phyloP scores from a whole-genome alignment of 495 filamentous ascomycete genomes.

The Parathielavia appendiculata region DNA sequence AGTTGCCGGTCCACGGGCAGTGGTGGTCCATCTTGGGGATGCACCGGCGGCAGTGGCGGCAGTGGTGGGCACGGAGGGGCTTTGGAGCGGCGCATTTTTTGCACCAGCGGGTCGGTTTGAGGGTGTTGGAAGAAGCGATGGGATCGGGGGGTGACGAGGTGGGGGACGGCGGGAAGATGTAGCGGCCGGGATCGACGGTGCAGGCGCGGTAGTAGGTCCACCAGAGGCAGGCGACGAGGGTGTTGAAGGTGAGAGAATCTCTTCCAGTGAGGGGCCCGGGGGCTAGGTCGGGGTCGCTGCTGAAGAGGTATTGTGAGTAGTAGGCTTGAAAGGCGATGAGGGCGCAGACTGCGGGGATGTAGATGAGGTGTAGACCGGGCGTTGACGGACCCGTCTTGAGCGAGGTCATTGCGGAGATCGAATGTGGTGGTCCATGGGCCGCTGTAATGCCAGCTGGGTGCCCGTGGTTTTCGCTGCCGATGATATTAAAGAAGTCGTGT shows the following conservation, averaged over 20 bases:
- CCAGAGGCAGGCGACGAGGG: constrained; percentile 65
- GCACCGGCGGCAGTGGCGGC: constrained; percentile 80
- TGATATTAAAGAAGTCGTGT: no score
- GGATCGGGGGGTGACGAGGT: constrained; percentile 14
- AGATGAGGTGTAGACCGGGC: constrained; percentile 44
- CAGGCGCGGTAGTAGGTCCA: constrained; percentile 74
- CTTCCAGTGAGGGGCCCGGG: constrained; percentile 58
- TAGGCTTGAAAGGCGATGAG: constrained; percentile 79
- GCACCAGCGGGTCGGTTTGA: constrained; percentile 59
- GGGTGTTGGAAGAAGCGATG: constrained; percentile 16
- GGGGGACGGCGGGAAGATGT: constrained; percentile 35
- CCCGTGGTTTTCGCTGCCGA: no score
- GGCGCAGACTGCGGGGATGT: constrained; percentile 60
- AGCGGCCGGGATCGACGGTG: constrained; percentile 68
- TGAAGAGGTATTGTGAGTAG: constrained; percentile 76
- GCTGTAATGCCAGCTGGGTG: background rate
- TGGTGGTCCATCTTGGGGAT: constrained; percentile 98
- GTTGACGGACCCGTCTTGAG: constrained; percentile 28
- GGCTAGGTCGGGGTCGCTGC: constrained; percentile 52
- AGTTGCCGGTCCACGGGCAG: constrained; percentile 93
- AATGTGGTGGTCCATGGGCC: constrained; percentile 13
- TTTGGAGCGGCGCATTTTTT: constrained; percentile 79
- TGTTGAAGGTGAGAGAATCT: constrained; percentile 68
- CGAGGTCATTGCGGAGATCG: constrained; percentile 18
- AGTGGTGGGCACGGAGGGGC: constrained; percentile 87